Conservation (phyloP, 106 monocot genomes). For the Allium sativum region DNA sequence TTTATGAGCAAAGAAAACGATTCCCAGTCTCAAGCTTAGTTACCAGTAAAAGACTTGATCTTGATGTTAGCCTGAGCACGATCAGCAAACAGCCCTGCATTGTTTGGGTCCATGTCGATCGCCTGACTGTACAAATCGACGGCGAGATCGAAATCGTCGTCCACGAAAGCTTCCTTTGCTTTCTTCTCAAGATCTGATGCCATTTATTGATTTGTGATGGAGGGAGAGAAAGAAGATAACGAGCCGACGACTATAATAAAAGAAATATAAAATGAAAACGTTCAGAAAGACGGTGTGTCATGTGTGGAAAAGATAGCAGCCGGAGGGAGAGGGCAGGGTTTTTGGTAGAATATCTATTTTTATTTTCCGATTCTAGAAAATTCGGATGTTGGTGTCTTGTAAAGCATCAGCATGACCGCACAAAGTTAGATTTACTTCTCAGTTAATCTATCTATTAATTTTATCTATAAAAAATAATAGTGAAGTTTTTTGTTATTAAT, state of each 20-base stretch:
- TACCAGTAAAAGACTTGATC: slow-evolving; percentile 64
- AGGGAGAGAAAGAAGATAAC: neutral
- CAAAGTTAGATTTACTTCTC: no score
- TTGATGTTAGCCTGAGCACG: slow-evolving; percentile 95
- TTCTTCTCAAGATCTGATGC: slow-evolving; percentile 57
- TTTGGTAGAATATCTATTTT: no score
- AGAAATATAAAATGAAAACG: neutral
- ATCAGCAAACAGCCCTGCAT: slow-evolving; percentile 77
- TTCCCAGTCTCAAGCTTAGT: neutral
- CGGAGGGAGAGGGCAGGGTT: neutral
- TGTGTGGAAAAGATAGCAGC: no score
- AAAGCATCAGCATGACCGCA: no score
- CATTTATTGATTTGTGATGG: slow-evolving; percentile 14
- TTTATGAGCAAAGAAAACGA: no score
- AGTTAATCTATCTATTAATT: no score
- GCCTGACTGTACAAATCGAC: slow-evolving; percentile 78
- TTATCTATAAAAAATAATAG: no score
- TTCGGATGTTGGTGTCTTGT: no score
- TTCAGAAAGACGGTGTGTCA: neutral
- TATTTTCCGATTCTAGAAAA: no score
- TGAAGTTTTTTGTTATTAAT: no score
- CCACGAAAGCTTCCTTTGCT: slow-evolving; percentile 91
- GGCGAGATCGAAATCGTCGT: slow-evolving; percentile 88
- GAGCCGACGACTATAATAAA: neutral
- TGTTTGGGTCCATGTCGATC: slow-evolving; percentile 54